phyloP scores from a whole-genome alignment of 441 rosid genomes.

The Omphalea diandra region DNA sequence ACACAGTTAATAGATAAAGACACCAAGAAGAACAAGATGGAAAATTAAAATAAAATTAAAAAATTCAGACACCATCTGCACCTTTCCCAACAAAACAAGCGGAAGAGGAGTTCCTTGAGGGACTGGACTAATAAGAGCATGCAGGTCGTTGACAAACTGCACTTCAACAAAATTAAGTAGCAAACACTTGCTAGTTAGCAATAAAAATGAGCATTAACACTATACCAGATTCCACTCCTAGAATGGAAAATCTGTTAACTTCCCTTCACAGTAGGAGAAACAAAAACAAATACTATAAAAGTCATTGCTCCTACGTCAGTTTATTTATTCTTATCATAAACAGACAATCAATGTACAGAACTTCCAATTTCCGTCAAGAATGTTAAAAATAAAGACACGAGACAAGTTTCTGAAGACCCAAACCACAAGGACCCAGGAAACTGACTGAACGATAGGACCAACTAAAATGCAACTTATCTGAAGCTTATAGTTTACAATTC shows the following conservation, averaged over 20 bases:
- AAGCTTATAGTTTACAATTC: background rate
- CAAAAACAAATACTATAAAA: background rate
- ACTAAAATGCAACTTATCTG: background rate
- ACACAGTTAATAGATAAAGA: conserved; percentile 18
- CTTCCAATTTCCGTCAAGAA: background rate
- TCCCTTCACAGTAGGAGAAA: background rate
- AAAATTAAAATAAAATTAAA: background rate
- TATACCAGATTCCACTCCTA: too few species aligned
- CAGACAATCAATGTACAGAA: background rate
- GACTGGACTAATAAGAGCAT: conserved; percentile 80
- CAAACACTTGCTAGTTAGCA: conserved; percentile 14
- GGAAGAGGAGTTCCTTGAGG: conserved; percentile 92
- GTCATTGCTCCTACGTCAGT: background rate
- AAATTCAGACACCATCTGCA: conserved; percentile 17
- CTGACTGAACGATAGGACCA: background rate
- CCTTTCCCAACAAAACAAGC: conserved; percentile 89
- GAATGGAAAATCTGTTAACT: background rate
- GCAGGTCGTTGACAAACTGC: conserved; percentile 96
- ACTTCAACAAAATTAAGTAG: conserved; percentile 23
- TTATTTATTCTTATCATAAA: background rate
- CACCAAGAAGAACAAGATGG: conserved; percentile 9
- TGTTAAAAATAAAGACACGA: too few species aligned
- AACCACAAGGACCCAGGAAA: background rate
- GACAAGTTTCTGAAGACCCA: background rate
- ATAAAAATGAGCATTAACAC: too few species aligned